Percentiles rank a stretch among this genome's conserved stretches.
These are phyloP conservation scores for Eucommia ulmoides DNA, from an alignment of 257 asterid genomes.

Conservation along the genomic window DNA sequence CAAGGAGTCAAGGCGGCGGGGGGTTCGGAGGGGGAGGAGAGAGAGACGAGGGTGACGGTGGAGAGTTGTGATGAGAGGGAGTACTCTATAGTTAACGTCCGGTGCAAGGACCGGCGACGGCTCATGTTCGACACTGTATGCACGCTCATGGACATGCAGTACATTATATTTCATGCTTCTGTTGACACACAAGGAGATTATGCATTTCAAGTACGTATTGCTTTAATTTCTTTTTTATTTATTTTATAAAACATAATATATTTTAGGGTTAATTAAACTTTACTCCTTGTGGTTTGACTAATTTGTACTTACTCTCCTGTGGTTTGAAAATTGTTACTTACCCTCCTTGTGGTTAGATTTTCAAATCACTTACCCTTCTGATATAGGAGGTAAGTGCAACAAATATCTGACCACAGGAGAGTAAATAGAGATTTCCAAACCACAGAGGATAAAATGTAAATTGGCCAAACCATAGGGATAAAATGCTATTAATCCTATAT, in stretches of 20 bases:
- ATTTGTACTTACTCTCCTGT: too few species aligned
- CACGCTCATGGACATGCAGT: constrained; percentile 70
- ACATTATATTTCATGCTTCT: constrained; percentile 66
- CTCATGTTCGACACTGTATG: constrained; percentile 80
- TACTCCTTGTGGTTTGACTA: too few species aligned
- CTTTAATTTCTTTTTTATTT: background rate
- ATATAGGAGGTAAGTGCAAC: background rate
- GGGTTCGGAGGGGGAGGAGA: constrained; percentile 22
- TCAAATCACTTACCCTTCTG: background rate
- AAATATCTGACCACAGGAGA: too few species aligned
- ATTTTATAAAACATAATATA: too few species aligned
- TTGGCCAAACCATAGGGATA: background rate
- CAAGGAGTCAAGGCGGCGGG: constrained; percentile 45
- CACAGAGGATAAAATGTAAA: too few species aligned
- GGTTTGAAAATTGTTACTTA: too few species aligned
- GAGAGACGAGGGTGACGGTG: constrained; percentile 21
- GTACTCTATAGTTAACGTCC: constrained; percentile 47
- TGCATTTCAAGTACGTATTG: constrained; percentile 44
- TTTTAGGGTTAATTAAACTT: too few species aligned
- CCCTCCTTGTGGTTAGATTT: too few species aligned
- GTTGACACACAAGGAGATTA: constrained; percentile 45
- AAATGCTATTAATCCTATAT: too few species aligned
- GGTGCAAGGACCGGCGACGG: constrained; percentile 57
- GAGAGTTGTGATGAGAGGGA: constrained; percentile 70
- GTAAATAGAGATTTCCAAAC: too few species aligned